Percentiles rank a stretch among this genome's conserved stretches.
phyloP scores from a whole-genome alignment of 805 yeast species.

The Pichia paraexigua region DNA sequence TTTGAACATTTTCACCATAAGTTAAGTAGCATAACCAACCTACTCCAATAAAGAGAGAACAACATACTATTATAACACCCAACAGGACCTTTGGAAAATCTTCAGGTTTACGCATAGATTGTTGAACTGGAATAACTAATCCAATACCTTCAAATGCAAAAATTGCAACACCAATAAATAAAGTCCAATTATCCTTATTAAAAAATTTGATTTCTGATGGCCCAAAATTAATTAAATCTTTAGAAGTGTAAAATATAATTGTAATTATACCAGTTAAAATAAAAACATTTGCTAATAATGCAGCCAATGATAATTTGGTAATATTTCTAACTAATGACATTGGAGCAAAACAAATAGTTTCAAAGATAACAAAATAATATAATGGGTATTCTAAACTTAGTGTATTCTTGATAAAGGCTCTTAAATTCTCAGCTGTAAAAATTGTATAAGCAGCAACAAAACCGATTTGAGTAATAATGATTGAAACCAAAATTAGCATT shows the following conservation, averaged over 20 bases:
- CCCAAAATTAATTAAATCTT: conserved; percentile 38
- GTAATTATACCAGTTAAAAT: conserved; percentile 60
- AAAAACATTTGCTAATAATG: conserved; percentile 63
- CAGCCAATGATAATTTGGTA: conserved; percentile 64
- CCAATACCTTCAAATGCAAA: conserved; percentile 90
- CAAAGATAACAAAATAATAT: conserved; percentile 42
- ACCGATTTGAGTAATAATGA: conserved; percentile 67
- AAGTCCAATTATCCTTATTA: conserved; percentile 53
- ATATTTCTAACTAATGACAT: conserved; percentile 68
- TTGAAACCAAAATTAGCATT: conserved; percentile 51
- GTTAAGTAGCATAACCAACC: conserved; percentile 67
- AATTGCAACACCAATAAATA: conserved; percentile 76
- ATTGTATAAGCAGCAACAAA: conserved; percentile 77
- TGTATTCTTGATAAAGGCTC: conserved; percentile 51
- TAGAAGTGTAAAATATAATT: conserved; percentile 47
- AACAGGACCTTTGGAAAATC: conserved; percentile 60
- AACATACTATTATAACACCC: conserved; percentile 55
- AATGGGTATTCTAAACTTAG: conserved; percentile 34
- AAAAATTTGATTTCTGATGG: conserved; percentile 43
- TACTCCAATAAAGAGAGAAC: conserved; percentile 50
- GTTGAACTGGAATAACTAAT: conserved; percentile 71
- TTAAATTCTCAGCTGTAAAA: conserved; percentile 64
- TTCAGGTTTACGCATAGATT: conserved; percentile 70
- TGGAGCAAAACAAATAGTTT: conserved; percentile 55
- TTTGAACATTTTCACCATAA: conserved; percentile 54